These are phyloP conservation scores for Zygnema circumcarinatum DNA, from an alignment of 139 green algal species.

Conservation along the genomic window DNA sequence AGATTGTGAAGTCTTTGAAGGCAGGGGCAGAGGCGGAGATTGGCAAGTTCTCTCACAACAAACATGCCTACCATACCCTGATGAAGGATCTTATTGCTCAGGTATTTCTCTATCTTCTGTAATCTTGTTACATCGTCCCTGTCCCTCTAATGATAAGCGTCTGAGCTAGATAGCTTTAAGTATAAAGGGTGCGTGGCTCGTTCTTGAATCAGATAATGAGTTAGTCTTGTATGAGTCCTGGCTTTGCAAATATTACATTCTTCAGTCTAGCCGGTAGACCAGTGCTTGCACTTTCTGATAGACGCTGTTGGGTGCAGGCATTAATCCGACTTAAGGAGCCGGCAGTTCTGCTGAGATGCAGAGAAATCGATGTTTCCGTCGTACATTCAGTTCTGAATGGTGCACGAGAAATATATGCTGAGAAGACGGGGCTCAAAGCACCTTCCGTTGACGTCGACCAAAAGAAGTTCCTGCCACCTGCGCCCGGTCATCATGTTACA, in stretches of 20 bases:
- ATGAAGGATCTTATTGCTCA: constrained; percentile 87
- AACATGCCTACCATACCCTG: constrained; percentile 80
- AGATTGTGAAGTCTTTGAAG: constrained; percentile 77
- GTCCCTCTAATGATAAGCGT: background rate
- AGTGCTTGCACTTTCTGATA: no score
- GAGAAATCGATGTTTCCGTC: constrained; percentile 26
- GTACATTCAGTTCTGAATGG: constrained; percentile 37
- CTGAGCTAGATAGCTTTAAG: no score
- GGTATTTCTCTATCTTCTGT: constrained; percentile 60
- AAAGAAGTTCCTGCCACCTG: constrained; percentile 66
- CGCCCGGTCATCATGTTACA: background rate
- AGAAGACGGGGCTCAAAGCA: constrained; percentile 79
- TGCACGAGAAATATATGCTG: constrained; percentile 33
- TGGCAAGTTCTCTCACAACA: constrained; percentile 70
- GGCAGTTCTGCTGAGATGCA: constrained; percentile 38
- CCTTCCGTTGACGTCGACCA: constrained; percentile 71
- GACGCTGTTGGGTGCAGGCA: no score
- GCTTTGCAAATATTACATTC: no score
- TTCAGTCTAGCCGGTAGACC: no score
- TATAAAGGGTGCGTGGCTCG: no score
- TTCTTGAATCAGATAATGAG: no score
- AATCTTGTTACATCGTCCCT: background rate
- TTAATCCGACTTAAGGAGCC: constrained; percentile 44
- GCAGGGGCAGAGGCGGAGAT: constrained; percentile 73
- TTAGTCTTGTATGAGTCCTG: no score